Evolutionary conservation across 345 rosid genomes (phyloP), one percentile per base, ranked within the genome.

Genomic region (Dipteronia dyeriana): DNA sequence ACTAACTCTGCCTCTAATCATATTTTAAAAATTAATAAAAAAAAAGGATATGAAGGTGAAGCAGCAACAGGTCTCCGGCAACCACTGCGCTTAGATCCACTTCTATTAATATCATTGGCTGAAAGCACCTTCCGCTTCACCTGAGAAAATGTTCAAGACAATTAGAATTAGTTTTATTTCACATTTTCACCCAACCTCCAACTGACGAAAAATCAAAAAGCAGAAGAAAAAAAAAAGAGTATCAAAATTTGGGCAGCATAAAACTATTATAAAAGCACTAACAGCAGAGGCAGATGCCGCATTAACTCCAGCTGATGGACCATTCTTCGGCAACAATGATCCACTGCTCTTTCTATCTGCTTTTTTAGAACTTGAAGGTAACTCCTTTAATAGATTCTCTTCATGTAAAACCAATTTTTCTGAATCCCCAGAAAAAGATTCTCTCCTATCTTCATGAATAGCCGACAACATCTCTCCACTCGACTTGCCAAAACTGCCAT

Each of bases 41-140:
- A 93, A 34, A 93, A 34, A 93, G 99, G 99, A 95, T 95, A 95
- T 95, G 92, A 87, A 80, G 94, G 84, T 80, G 91, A 80, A 43
- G 85, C 79, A 75, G 85, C 79, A 75, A 75, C 84, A 51, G 92
- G 91, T 67, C 85, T 84, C 25, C 89, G 91, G 43, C 88, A 82
- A 68, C 92, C 92, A 61, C 91, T 85, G 56, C 90, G 89, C 84
- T 94, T 92, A 67, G 97, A 88, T 12, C 90, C 90, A 74, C 90
- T 91, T 82, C 87, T 85, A 71, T 83, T 86, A 78, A 79, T 77
- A 74, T 85, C 94, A 71, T 76, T 85, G 43, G 85, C 78, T 67
- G 90, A 54, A 68, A 81, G 80, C 56, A 88, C 84, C 75, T 88
- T 90, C 76, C 85, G 82, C 83, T 88, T 92, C 65, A 83, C 88